A percentile compares a stretch with the other conserved stretches of the same genome.
Conservation (phyloP, 164 flowering plant genomes). For the Aristolochia fimbriata region DNA sequence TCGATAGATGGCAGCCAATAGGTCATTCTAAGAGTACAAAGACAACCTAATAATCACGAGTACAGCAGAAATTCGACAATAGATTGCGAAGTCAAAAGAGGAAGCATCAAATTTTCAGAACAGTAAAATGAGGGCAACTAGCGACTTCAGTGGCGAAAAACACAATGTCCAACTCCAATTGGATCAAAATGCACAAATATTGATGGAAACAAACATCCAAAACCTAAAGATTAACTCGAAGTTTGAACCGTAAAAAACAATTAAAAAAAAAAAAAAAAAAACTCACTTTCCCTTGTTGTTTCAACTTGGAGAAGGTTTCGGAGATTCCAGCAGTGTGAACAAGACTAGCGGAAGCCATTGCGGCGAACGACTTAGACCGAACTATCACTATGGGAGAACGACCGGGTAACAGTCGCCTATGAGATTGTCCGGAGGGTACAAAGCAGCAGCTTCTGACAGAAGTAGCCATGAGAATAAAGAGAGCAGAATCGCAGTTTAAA, state of each 20-base stretch:
- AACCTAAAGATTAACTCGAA: no score
- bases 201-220: not conserved
- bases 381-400: slow-evolving; percentile 5
- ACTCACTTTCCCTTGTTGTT: slow-evolving; percentile 55
- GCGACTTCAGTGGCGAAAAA: not conserved
- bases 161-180: not conserved
- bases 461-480: slow-evolving; percentile 7
- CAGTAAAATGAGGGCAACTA: not conserved
- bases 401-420: not conserved
- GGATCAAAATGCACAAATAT: not conserved
- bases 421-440: slow-evolving; percentile 8
- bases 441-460: slow-evolving; percentile 10
- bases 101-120: not conserved
- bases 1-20: no score
- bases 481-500: no score
- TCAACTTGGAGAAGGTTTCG: slow-evolving; percentile 58
- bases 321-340: slow-evolving; percentile 35
- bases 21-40: no score
- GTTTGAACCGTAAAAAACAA: no score
- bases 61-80: no score
- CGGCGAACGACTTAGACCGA: slow-evolving; percentile 13
- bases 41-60: no score
- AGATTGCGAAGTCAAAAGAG: not conserved
- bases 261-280: not conserved
- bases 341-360: slow-evolving; percentile 43